Conservation (phyloP, 805 yeast genomes). For the Teunomyces stri region DNA sequence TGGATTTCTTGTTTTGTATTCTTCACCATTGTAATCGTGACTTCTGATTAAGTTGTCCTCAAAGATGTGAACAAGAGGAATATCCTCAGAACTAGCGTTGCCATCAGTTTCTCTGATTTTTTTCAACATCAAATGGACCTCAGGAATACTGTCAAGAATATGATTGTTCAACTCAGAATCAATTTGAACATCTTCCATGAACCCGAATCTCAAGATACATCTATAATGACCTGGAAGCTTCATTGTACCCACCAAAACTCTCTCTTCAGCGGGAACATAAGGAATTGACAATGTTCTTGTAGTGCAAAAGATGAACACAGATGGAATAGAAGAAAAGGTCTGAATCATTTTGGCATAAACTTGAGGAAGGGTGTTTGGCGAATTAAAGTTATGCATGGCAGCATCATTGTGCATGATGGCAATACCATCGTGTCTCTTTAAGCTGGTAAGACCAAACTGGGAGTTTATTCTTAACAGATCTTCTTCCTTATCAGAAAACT, state of each 20-base stretch:
- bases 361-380: slow-evolving; percentile 47
- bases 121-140: slow-evolving; percentile 10
- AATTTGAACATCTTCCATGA: slow-evolving; percentile 39
- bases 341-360: slow-evolving; percentile 35
- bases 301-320: slow-evolving; percentile 43
- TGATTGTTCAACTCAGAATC: slow-evolving; percentile 17
- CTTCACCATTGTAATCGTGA: slow-evolving; percentile 15
- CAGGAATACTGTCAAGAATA: slow-evolving; percentile 22
- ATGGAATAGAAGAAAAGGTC: slow-evolving; percentile 45
- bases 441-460: slow-evolving; percentile 16
- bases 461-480: slow-evolving; percentile 13
- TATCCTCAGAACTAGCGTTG: slow-evolving; percentile 3
- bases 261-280: slow-evolving; percentile 35
- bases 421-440: slow-evolving; percentile 32
- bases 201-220: slow-evolving; percentile 50
- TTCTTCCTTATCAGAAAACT: background rate
- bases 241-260: slow-evolving; percentile 38
- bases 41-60: slow-evolving; percentile 28
- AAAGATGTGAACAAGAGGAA: slow-evolving; percentile 28
- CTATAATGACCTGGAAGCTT: slow-evolving; percentile 46
- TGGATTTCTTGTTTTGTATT: slow-evolving; percentile 17
- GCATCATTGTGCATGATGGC: slow-evolving; percentile 43
- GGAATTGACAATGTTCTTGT: slow-evolving; percentile 44
- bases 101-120: slow-evolving; percentile 5
- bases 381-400: slow-evolving; percentile 31